Evolutionary conservation across 495 filamentous ascomycete genomes (phyloP).

Genomic region (Xylaria longipes): DNA sequence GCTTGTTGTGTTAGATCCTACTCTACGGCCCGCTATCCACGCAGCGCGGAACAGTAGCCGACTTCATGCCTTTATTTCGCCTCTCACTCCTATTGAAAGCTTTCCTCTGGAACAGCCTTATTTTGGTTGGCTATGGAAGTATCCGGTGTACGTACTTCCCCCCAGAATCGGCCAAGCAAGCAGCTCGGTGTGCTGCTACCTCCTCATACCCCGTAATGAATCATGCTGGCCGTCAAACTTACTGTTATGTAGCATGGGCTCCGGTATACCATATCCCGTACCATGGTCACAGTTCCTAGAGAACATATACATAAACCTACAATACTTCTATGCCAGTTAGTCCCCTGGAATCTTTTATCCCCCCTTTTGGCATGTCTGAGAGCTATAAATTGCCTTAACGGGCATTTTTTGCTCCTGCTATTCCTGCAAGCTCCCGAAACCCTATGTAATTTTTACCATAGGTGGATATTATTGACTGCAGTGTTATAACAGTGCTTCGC

Average conservation of each 20-base stretch:
- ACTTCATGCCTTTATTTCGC: conserved; percentile 41
- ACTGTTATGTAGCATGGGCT: conserved; percentile 42
- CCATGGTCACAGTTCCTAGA: conserved; percentile 47
- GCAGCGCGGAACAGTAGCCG: conserved; percentile 37
- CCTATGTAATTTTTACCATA: no score
- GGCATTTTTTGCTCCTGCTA: no score
- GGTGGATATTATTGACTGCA: no score
- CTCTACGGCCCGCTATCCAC: conserved; percentile 52
- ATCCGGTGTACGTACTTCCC: conserved; percentile 22
- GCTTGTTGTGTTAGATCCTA: conserved; percentile 50
- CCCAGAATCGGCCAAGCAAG: not conserved
- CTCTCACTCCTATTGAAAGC: conserved; percentile 45
- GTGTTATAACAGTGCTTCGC: no score
- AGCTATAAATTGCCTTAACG: no score
- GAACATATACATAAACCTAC: conserved; percentile 49
- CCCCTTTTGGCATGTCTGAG: no score
- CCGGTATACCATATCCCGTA: conserved; percentile 55
- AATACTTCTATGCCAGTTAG: not conserved
- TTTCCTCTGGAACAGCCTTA: conserved; percentile 47
- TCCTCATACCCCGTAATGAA: not conserved
- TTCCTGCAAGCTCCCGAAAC: no score
- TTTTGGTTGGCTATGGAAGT: conserved; percentile 31
- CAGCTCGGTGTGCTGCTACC: no score
- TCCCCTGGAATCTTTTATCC: no score
- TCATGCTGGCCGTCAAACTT: not conserved